Conservation (phyloP, 805 yeast genomes). For the Kazachstania kunashirensis region DNA sequence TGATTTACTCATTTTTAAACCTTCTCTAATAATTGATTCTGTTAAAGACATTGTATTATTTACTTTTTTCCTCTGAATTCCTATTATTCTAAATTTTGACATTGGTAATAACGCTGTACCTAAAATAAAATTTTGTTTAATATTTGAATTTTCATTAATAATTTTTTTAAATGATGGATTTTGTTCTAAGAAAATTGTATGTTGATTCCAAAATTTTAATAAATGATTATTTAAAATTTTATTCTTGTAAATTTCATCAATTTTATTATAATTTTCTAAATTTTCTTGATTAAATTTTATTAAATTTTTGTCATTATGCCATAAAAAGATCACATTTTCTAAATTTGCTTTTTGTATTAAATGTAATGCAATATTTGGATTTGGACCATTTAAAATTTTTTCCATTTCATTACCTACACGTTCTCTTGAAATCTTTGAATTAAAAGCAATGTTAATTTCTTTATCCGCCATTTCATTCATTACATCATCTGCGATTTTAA, state of each 20-base stretch:
- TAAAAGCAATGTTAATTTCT: conserved; percentile 48
- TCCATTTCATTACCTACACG: conserved; percentile 79
- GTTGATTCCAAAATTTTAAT: conserved; percentile 5
- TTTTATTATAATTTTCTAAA: conserved; percentile 9
- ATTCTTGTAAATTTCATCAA: conserved; percentile 14
- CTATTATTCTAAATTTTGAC: conserved; percentile 14
- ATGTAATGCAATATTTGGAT: conserved; percentile 55
- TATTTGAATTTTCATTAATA: conserved; percentile 3
- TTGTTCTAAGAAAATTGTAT: conserved; percentile 4
- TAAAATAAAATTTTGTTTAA: conserved; percentile 16
- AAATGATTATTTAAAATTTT: conserved; percentile 12
- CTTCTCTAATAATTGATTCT: conserved; percentile 51
- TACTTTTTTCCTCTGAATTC: conserved; percentile 20
- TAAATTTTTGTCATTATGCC: conserved; percentile 21
- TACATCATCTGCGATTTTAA: conserved; percentile 50
- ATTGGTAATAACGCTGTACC: conserved; percentile 19
- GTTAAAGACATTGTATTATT: conserved; percentile 24
- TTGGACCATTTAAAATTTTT: conserved; percentile 58
- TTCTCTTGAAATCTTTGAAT: conserved; percentile 76
- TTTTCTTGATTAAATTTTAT: conserved; percentile 17
- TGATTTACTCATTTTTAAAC: conserved; percentile 52
- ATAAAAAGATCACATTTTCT: conserved; percentile 48
- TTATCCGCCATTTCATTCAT: conserved; percentile 53
- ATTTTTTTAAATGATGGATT: conserved; percentile 5
- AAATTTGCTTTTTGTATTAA: conserved; percentile 48